Base-by-base conservation (phyloP, 257 asterid genomes). In the Solanum paucissectum region DNA sequence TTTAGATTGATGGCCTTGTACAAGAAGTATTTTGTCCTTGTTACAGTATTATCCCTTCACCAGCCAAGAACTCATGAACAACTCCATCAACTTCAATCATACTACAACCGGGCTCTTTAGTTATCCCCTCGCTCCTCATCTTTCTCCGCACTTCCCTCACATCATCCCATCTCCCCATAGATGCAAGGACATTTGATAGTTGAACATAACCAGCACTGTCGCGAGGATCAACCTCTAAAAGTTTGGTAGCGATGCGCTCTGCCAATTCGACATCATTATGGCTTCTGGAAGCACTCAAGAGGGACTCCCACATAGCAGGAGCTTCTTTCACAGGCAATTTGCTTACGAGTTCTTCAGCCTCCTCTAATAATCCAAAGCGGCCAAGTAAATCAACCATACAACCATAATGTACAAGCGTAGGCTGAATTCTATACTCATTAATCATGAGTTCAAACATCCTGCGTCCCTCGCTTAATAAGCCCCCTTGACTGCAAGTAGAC, bases 341-440 rank as follows among this genome's bases (percentile, higher is more conserved):
- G 76, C 36, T 88, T 79, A 88, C 84, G 76, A 92, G 90, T 73
- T 92, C 92, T 68, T 75, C 85, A 44, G 92, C 92, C 83, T 90
- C 92, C 21, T 89, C 84, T 36, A 91, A 74, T 60, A 88, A 64
- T 73, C 92, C 94, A 73, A 81, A 90, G 60, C 91, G 83, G 25
- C 91, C 93, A 86, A 91, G 89, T 55, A 91, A 88, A 88, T 90
- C 92, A 88, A 90, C 92, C 90, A 90, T 85, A 72, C 93, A 91
- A 16, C 93, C 91, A 88, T 88, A 90, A 88, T 91, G 93, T 73
- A 90, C 90, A 34, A 86, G 46, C 46, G 87, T 76, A 76, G 91
- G 93, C 46, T 79, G 79, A 23, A 90, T 87, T 83, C 83, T 88
- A 86, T 91, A 91, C 29, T 68, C 83, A n/a, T 82, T 58, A 68